Conservation (phyloP, 331 rosid species). For the Pyrus hybrid region DNA sequence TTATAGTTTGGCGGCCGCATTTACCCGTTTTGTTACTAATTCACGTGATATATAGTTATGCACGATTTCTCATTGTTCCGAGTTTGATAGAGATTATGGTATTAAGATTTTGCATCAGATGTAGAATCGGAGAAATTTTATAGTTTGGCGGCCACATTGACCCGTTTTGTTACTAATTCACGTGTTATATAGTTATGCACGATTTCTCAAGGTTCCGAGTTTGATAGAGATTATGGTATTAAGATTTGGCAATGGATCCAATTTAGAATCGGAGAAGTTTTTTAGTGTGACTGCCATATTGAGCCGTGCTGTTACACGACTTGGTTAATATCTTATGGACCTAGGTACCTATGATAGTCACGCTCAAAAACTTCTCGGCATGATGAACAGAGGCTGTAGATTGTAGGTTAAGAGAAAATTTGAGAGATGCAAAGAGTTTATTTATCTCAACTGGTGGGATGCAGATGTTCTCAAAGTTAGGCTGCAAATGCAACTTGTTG, state of each 20-base stretch:
- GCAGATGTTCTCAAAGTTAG: slow-evolving; percentile 95
- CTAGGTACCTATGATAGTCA: too few species aligned
- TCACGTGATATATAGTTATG: background rate
- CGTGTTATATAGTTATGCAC: background rate
- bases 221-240: background rate
- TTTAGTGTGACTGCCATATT: too few species aligned
- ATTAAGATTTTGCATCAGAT: background rate
- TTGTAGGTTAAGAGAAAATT: background rate
- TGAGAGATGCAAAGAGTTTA: background rate
- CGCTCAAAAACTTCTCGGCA: too few species aligned
- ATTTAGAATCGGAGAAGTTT: too few species aligned
- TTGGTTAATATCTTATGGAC: too few species aligned
- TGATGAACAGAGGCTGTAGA: background rate
- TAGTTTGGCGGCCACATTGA: too few species aligned
- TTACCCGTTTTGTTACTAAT: too few species aligned
- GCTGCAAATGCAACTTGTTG: slow-evolving; percentile 97
- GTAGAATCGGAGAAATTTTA: too few species aligned
- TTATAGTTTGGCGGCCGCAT: too few species aligned
- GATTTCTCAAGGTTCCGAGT: background rate
- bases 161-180: too few species aligned
- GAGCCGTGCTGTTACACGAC: too few species aligned
- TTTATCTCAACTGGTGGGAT: slow-evolving; percentile 13
- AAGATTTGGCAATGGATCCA: background rate
- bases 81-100: background rate
- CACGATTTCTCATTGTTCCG: background rate